Conservation (phyloP, 1,284 basidiomycete genomes). For the Sanguinoderma infundibulare region DNA sequence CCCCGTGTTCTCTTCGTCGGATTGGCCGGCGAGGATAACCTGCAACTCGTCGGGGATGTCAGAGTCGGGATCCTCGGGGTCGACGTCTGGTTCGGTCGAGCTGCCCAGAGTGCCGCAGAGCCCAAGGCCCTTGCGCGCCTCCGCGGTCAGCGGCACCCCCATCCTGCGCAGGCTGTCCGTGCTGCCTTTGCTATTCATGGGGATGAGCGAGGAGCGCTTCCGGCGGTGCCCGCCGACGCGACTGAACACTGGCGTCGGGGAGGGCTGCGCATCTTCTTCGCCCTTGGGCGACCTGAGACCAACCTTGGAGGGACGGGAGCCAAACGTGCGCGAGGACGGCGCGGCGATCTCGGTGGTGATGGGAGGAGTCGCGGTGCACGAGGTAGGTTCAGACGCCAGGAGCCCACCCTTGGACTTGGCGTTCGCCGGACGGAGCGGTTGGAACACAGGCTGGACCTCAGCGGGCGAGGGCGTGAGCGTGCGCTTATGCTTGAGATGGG, state of each 20-base stretch:
- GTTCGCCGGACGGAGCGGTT: conserved; percentile 58
- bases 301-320: conserved; percentile 43
- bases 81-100: conserved; percentile 45
- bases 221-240: conserved; percentile 36
- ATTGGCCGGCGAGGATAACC: conserved; percentile 57
- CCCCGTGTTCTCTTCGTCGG: conserved; percentile 35
- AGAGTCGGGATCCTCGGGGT: conserved; percentile 66
- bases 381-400: conserved; percentile 22
- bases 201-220: conserved; percentile 42
- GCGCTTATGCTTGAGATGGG: conserved; percentile 50
- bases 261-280: conserved; percentile 34
- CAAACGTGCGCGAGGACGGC: conserved; percentile 49
- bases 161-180: conserved; percentile 23
- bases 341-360: conserved; percentile 4
- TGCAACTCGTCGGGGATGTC: conserved; percentile 80
- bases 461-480: conserved; percentile 59
- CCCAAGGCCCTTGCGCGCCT: conserved; percentile 58
- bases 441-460: conserved; percentile 56
- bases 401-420: conserved; percentile 30
- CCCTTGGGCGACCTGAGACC: conserved; percentile 29
- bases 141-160: conserved; percentile 48
- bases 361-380: conserved; percentile 17
- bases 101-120: conserved; percentile 69
- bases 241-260: conserved; percentile 56
- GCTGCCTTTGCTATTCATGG: conserved; percentile 35